Percentiles rank a stretch among this genome's conserved stretches.
Conservation (phyloP, 192 early-diverging fungal species). For the Linnemannia zychae region DNA sequence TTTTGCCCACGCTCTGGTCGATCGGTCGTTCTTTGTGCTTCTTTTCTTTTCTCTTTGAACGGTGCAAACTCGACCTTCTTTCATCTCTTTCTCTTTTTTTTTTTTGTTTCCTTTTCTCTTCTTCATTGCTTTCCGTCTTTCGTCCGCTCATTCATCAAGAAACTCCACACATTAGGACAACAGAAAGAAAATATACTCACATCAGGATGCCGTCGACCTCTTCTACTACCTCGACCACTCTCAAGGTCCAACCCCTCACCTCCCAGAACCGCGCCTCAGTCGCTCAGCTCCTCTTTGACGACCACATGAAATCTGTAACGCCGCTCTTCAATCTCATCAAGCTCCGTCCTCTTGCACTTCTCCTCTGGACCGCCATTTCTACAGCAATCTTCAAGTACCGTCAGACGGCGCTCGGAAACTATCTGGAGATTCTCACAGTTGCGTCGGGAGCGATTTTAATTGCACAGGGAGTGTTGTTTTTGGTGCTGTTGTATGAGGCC, state of each 20-base stretch:
- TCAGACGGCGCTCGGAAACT: conserved; percentile 11
- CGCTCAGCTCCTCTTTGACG: conserved; percentile 24
- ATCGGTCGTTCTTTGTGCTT: not conserved
- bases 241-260: conserved; percentile 25
- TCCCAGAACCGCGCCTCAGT: conserved; percentile 35
- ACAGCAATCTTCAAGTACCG: conserved; percentile 32
- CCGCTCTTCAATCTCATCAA: conserved; percentile 25
- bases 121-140: not conserved
- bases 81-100: not conserved
- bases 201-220: not conserved
- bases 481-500: conserved; percentile 39
- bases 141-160: not conserved
- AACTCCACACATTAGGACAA: not conserved
- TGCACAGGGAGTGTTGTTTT: conserved; percentile 32
- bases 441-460: conserved; percentile 17
- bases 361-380: conserved; percentile 47
- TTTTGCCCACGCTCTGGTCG: not conserved
- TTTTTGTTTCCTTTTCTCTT: not conserved
- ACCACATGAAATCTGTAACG: conserved; percentile 34
- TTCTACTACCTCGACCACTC: conserved; percentile 18
- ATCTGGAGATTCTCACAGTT: conserved; percentile 19
- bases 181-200: not conserved
- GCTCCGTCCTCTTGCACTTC: conserved; percentile 39
- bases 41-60: not conserved
- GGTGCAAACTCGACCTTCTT: not conserved